Percentiles rank a stretch among this genome's conserved stretches.
phyloP scores from a whole-genome alignment of 768 basidiomycete genomes.

The Mycena epipterygia region DNA sequence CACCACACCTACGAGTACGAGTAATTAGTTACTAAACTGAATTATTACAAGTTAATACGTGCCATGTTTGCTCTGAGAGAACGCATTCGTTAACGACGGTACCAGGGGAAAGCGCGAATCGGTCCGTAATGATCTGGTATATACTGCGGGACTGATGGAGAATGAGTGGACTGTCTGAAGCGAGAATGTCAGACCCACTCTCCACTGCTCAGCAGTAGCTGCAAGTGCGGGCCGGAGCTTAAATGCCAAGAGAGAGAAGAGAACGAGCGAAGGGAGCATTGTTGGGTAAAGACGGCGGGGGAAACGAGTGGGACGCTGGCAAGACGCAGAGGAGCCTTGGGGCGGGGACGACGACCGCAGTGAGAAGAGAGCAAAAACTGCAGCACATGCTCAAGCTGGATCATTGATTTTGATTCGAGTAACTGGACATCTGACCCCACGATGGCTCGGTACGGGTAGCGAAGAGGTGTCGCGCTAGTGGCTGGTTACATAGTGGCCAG shows the following conservation, averaged over 20 bases:
- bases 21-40: neutral
- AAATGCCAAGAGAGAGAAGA: slow-evolving; percentile 42
- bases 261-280: slow-evolving; percentile 43
- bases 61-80: slow-evolving; percentile 72
- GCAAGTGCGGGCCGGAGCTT: slow-evolving; percentile 54
- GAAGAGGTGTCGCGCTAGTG: too few relatives aligned
- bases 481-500: too few relatives aligned
- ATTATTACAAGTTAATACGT: too few relatives aligned
- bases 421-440: too few relatives aligned
- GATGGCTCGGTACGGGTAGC: too few relatives aligned
- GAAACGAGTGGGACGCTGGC: slow-evolving; percentile 15
- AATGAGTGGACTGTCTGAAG: neutral
- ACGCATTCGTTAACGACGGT: slow-evolving; percentile 68
- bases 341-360: too few relatives aligned
- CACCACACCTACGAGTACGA: slow-evolving; percentile 68
- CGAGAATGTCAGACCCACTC: slow-evolving; percentile 43
- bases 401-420: too few relatives aligned
- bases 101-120: slow-evolving; percentile 77
- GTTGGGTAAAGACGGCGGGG: slow-evolving; percentile 33
- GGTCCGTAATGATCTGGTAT: slow-evolving; percentile 87
- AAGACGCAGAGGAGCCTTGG: neutral
- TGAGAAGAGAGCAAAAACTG: too few relatives aligned
- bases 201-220: slow-evolving; percentile 82
- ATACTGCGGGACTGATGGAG: slow-evolving; percentile 66
- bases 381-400: too few relatives aligned